These are phyloP conservation scores for Acacia acuminata DNA, from an alignment of 306 rosid species.

Conservation along the genomic window DNA sequence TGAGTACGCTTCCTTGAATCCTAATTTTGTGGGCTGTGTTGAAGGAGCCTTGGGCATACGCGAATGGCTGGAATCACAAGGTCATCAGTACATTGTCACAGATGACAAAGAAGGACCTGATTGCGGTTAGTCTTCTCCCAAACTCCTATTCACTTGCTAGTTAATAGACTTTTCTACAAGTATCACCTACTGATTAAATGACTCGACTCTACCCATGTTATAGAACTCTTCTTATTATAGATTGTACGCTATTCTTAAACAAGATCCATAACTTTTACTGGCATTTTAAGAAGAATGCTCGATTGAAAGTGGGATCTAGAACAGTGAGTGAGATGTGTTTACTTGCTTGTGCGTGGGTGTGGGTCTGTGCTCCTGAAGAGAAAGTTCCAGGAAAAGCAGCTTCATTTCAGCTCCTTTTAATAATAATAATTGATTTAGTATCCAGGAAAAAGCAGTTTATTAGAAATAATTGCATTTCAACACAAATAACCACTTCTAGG, in stretches of 20 bases:
- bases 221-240: neutral
- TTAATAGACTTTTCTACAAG: neutral
- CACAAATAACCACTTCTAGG: neutral
- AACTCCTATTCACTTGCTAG: neutral
- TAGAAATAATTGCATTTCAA: neutral
- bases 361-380: neutral
- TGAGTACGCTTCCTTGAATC: conserved; percentile 79
- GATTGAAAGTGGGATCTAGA: neutral
- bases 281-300: neutral
- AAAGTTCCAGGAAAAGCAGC: neutral
- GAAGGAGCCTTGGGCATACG: conserved; percentile 87
- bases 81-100: conserved; percentile 88
- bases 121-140: conserved; percentile 56
- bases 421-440: too few species aligned
- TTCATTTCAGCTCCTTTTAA: neutral
- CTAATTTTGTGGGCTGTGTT: conserved; percentile 86
- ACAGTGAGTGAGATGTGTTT: neutral
- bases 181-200: neutral
- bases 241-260: neutral
- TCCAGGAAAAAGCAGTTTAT: too few species aligned
- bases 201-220: neutral
- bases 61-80: conserved; percentile 92
- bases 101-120: conserved; percentile 91
- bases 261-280: neutral
- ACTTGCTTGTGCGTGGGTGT: neutral